Conservation (phyloP, 1,284 basidiomycete genomes). For the Blastosporella zonata region DNA sequence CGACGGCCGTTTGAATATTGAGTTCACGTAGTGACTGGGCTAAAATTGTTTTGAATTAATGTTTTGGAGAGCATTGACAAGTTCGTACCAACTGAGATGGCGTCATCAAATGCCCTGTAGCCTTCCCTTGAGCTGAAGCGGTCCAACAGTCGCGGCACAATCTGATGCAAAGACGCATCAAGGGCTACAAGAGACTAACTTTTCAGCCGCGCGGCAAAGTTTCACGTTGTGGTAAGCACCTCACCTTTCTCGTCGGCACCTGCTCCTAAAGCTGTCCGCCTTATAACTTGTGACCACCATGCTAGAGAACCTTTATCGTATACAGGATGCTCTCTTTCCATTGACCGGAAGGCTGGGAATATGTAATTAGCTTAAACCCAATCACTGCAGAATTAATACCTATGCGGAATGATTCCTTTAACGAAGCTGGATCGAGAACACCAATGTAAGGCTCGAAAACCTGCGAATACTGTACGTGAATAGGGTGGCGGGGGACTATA, state of each 20-base stretch:
- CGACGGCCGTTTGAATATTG: constrained; percentile 51
- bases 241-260: constrained; percentile 57
- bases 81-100: constrained; percentile 56
- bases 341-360: constrained; percentile 54
- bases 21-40: constrained; percentile 45
- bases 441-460: constrained; percentile 65
- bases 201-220: not conserved
- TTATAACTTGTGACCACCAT: constrained; percentile 77
- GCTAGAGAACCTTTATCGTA: constrained; percentile 44
- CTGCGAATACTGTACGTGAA: constrained; percentile 67
- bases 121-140: constrained; percentile 70
- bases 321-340: constrained; percentile 57
- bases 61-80: not conserved
- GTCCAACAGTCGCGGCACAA: constrained; percentile 55
- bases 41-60: constrained; percentile 22
- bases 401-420: constrained; percentile 65
- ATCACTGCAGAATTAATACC: constrained; percentile 32
- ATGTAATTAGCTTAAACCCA: not conserved
- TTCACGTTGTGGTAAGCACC: constrained; percentile 14
- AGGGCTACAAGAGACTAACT: constrained; percentile 39
- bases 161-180: constrained; percentile 44
- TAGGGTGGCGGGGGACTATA: constrained; percentile 58
- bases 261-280: constrained; percentile 66
- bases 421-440: constrained; percentile 43
- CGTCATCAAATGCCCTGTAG: constrained; percentile 65